Conservation (phyloP, 371 early-diverging fungal genomes). For the Mortierella sp. region DNA sequence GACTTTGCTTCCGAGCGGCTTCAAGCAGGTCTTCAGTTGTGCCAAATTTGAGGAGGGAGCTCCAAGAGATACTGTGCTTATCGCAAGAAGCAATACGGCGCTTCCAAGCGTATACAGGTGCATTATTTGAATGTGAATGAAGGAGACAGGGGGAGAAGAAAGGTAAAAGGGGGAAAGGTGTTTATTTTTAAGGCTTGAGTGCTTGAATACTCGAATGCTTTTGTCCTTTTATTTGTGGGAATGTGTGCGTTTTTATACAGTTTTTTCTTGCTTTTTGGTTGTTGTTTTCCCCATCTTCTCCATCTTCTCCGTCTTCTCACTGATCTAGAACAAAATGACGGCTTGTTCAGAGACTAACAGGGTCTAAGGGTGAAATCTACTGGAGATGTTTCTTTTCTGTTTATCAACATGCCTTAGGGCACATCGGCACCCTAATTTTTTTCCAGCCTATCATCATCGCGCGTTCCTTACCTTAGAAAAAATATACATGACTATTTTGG, state of each 20-base stretch:
- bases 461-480: background rate
- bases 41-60: slow-evolving; percentile 8
- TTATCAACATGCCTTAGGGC: background rate
- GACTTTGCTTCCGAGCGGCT: slow-evolving; percentile 36
- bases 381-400: background rate
- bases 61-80: slow-evolving; percentile 19
- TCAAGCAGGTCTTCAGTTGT: slow-evolving; percentile 18
- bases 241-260: background rate
- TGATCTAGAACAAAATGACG: background rate
- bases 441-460: background rate
- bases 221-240: too few species aligned
- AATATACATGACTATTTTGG: background rate
- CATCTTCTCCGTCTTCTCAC: too few species aligned
- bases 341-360: background rate
- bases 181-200: background rate
- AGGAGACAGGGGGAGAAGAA: slow-evolving; percentile 2
- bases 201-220: background rate
- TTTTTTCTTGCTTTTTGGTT: background rate
- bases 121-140: slow-evolving; percentile 9
- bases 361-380: background rate
- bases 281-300: background rate
- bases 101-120: slow-evolving; percentile 24
- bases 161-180: background rate
- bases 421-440: background rate
- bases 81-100: slow-evolving; percentile 26